A percentile compares a stretch with the other conserved stretches of the same genome.
These are phyloP conservation scores for Candida endomychidarum DNA, from an alignment of 805 yeast species.

Conservation along the genomic window DNA sequence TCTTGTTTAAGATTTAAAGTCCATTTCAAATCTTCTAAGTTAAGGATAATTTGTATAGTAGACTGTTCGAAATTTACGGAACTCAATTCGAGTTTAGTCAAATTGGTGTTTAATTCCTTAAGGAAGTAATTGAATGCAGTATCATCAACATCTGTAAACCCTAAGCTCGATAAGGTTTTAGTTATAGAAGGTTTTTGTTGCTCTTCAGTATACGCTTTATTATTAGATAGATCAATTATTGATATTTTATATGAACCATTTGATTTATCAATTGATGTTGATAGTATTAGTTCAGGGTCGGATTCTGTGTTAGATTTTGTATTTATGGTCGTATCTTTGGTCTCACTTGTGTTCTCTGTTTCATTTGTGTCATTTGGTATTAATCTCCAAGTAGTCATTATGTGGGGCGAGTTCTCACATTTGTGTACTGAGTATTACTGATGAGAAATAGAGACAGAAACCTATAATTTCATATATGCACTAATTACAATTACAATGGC, in stretches of 20 bases:
- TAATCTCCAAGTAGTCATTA: background rate
- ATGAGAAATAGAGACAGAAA: conserved; percentile 40
- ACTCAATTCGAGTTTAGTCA: background rate
- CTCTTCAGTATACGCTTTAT: background rate
- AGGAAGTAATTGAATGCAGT: conserved; percentile 19
- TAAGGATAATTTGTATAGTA: background rate
- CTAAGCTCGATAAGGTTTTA: conserved; percentile 14
- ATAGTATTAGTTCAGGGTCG: conserved; percentile 2
- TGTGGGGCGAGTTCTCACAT: too few species aligned
- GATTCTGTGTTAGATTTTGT: too few species aligned
- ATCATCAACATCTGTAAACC: conserved; percentile 27
- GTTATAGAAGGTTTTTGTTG: background rate
- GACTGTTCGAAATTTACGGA: background rate
- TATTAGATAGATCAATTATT: background rate
- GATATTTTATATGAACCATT: background rate
- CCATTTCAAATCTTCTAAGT: conserved; percentile 6
- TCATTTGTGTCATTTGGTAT: too few species aligned
- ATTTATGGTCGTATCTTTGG: too few species aligned
- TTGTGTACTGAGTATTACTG: too few species aligned
- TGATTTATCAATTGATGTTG: background rate
- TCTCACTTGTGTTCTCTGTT: too few species aligned
- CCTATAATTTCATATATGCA: conserved; percentile 70
- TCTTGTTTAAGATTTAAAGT: background rate
- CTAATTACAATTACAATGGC: conserved; percentile 35
- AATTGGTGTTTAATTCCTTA: background rate